Evolutionary conservation across 2,329 filamentous ascomycete species (phyloP), one percentile per base, ranked within the genome.

Genomic region (Lasiodiplodia sp.): DNA sequence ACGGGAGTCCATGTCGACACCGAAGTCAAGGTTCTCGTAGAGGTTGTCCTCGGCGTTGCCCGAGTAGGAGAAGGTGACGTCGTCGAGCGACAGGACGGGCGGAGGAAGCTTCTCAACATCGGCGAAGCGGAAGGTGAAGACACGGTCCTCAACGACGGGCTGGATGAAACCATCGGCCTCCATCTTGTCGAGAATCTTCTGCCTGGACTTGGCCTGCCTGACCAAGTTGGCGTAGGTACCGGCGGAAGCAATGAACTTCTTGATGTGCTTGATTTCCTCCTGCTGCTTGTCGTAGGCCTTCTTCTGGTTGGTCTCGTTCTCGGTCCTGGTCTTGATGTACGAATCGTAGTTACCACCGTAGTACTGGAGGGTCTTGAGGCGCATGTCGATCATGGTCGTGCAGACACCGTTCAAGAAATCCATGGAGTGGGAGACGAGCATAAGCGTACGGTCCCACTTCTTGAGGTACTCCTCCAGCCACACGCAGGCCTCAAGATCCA

Each of bases 111-210:
- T 99, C 80, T 99, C 96, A 66, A 98, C 96, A 78, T 98, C 94
- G 74, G 96, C 96, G 82, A 99, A 99, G 78, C 95, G 91, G 91
- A 99, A 99, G 69, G 91, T 95, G 85, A 99, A 99, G 78, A 97
- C 91, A 71, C 89, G 88, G 83, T 99, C 96, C 72, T 88, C 83
- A 68, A 87, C 83, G 71, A 99, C 94, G 68, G 93, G 92, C 83
- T 99, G 91, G 79, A 99, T 98, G 83, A 98, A 96, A 74, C 96
- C 96, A 77, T 99, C 96, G 75, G 96, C 96, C 87, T 98, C 95
- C 96, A 99, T 99, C 91, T 99, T 99, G 88, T 99, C 96, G 74
- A 98, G 88, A 82, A 98, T 98, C 93, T 99, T 99, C 84, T 99
- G 96, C 73, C 96, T 91, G 53, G 96, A 98, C 88, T 99, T 99